These are phyloP conservation scores for Pythium sp. DNA, from an alignment of 352 stramenopile genomes.

Conservation along the genomic window DNA sequence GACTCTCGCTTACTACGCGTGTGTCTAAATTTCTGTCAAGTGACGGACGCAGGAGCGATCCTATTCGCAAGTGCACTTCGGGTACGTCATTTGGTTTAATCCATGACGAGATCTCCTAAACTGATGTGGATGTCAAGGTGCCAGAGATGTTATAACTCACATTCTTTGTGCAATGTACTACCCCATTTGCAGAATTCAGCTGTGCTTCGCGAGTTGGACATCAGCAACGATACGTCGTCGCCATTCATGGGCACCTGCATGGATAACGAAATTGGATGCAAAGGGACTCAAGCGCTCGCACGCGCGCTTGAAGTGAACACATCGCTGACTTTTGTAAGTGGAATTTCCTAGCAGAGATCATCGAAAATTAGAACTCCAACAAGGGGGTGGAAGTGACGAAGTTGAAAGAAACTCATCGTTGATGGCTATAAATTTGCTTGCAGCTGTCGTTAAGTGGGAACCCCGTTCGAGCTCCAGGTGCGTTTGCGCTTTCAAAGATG, in stretches of 20 bases:
- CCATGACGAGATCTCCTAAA: not conserved
- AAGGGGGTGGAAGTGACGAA: not conserved
- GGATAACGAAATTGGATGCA: conserved; percentile 32
- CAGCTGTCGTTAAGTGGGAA: conserved; percentile 32
- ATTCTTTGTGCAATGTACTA: not conserved
- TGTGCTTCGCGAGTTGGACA: conserved; percentile 26
- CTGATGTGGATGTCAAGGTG: not conserved
- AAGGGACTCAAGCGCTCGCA: conserved; percentile 25
- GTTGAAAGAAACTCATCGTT: not conserved
- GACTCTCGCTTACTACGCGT: conserved; percentile 20
- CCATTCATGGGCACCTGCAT: conserved; percentile 22
- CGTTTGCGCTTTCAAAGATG: conserved; percentile 29
- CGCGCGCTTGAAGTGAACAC: conserved; percentile 30
- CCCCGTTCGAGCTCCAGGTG: conserved; percentile 22
- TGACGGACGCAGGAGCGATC: conserved; percentile 40
- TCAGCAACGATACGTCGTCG: conserved; percentile 35
- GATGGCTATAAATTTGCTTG: not conserved
- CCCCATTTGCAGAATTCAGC: not conserved
- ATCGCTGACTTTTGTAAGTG: conserved; percentile 22
- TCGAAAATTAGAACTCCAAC: not conserved
- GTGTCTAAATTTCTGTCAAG: conserved; percentile 39
- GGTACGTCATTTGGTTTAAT: conserved; percentile 16
- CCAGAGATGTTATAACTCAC: not conserved
- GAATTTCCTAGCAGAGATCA: not conserved
- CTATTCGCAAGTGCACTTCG: conserved; percentile 38